Evolutionary conservation across 176 grass and related monocot species (phyloP).

Genomic region (Microstegium vimineum): DNA sequence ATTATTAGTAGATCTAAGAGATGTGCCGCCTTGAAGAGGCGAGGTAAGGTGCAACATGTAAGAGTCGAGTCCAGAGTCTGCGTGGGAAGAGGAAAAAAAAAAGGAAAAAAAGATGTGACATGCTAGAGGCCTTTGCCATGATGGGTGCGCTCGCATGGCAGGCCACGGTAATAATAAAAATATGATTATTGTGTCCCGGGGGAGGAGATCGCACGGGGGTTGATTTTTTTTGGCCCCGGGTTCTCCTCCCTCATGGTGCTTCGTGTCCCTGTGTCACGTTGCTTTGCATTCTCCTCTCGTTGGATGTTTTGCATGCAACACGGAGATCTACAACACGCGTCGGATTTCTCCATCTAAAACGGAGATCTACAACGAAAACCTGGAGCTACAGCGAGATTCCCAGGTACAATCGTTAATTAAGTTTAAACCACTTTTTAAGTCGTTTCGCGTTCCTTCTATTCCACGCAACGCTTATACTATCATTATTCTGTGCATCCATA

Average conservation of each 20-base stretch:
- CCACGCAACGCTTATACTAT: not conserved
- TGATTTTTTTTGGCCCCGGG: conserved; percentile 35
- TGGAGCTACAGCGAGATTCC: not conserved
- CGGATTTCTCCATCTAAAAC: not conserved
- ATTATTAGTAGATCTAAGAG: conserved; percentile 54
- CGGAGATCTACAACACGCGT: not conserved
- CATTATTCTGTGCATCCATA: not conserved
- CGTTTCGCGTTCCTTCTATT: not conserved
- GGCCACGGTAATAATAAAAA: conserved; percentile 46
- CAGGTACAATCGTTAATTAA: not conserved
- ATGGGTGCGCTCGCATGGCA: conserved; percentile 81
- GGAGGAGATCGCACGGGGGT: conserved; percentile 61
- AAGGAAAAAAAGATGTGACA: not conserved
- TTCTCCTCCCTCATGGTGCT: conserved; percentile 41
- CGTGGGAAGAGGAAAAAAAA: not conserved
- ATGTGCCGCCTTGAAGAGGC: conserved; percentile 15
- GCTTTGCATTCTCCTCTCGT: not conserved
- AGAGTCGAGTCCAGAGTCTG: not conserved
- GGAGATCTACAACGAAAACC: not conserved
- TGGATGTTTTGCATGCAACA: no score
- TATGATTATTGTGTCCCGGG: conserved; percentile 16
- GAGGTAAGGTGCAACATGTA: conserved; percentile 41
- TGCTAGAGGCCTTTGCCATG: conserved; percentile 57
- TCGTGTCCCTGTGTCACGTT: not conserved
- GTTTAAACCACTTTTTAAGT: not conserved